Base-by-base conservation (phyloP, 108 stramenopile species). In the Cylindrotheca fusiformis region DNA sequence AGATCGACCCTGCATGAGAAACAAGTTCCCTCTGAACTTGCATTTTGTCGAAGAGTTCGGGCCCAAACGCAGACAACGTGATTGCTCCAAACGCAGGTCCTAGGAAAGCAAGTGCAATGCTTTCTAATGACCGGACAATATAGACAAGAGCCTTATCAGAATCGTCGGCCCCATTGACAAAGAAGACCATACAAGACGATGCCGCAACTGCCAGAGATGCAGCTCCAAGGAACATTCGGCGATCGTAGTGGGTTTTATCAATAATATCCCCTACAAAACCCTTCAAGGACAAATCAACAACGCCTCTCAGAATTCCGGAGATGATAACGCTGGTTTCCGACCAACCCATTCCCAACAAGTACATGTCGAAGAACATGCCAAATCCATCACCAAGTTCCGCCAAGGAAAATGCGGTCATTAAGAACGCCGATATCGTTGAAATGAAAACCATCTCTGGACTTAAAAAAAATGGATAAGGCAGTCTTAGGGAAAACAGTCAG, bases 271-370 rank as follows among this genome's bases (percentile, higher is more conserved):
- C 69, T 0, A 65, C 69, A 20, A 70, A 10, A 14, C 59, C 51
- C 27, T 65, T 71, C 54, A 71, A 55, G 26, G 63, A 33, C 27
- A 65, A 55, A 32, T 64, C 63, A 17, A 71, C 52, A 4, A 71
- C 63, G 14, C 87, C 87, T 82, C 85, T 83, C 12, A 81, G 65
- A 30, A 58, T 58, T 2, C 85, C 77, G 33, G 87, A 84, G 4
- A 80, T 58, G 25, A 84, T 84, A 3, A 71, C 69, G 23, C 24
- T 22, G 18, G 60, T 71, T 65, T 71, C 69, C 19, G 52, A 32
- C 69, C 69, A 71, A 0, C 69, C 69, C 32, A 60, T 26, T 2
- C 58, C 69, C 4, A 71, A 48, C 41, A 71, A 47, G 28, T 56
- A 71, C 62, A 71, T 71, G 36, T 71, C 69, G 68, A 84, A 78